A percentile compares a stretch with the other conserved stretches of the same genome.
Evolutionary conservation across 1,284 basidiomycete genomes (phyloP).

Genomic region (Takashimella koratensis): DNA sequence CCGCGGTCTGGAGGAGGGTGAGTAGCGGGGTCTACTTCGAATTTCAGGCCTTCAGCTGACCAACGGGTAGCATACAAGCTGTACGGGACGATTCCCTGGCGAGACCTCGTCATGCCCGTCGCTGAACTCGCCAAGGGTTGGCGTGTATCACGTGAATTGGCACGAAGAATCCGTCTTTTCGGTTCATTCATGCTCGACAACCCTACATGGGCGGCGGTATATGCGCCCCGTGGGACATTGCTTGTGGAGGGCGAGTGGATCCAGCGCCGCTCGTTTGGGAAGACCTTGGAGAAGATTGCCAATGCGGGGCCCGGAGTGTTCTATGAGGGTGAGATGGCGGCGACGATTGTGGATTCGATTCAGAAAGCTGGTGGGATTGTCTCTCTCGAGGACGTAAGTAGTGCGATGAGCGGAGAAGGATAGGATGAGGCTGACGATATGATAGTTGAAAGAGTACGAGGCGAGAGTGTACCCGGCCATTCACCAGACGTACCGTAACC

Average conservation of each 20-base stretch:
- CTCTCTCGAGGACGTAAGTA: constrained; percentile 39
- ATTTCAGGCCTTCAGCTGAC: no score
- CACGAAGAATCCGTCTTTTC: constrained; percentile 60
- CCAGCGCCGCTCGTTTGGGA: constrained; percentile 56
- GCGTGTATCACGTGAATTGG: constrained; percentile 70
- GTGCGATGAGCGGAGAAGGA: background rate
- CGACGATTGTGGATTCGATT: constrained; percentile 40
- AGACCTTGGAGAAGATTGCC: constrained; percentile 43
- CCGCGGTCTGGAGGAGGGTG: constrained; percentile 61
- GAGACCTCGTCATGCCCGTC: constrained; percentile 68
- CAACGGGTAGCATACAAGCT: constrained; percentile 33
- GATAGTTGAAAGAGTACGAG: constrained; percentile 54
- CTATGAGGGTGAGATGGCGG: constrained; percentile 45
- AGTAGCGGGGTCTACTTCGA: constrained; percentile 16
- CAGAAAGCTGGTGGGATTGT: constrained; percentile 40
- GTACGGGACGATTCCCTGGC: constrained; percentile 64
- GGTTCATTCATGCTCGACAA: constrained; percentile 66
- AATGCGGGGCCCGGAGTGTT: constrained; percentile 40
- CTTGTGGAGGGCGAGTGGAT: constrained; percentile 72
- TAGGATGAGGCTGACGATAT: background rate
- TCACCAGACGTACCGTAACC: constrained; percentile 67
- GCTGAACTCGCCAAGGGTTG: constrained; percentile 71
- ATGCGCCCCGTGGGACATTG: constrained; percentile 70
- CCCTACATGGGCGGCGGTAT: constrained; percentile 72
- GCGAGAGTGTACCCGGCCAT: constrained; percentile 71